phyloP scores from a whole-genome alignment of 202 grass and related monocot species.

The Tripidium arundinaceum region DNA sequence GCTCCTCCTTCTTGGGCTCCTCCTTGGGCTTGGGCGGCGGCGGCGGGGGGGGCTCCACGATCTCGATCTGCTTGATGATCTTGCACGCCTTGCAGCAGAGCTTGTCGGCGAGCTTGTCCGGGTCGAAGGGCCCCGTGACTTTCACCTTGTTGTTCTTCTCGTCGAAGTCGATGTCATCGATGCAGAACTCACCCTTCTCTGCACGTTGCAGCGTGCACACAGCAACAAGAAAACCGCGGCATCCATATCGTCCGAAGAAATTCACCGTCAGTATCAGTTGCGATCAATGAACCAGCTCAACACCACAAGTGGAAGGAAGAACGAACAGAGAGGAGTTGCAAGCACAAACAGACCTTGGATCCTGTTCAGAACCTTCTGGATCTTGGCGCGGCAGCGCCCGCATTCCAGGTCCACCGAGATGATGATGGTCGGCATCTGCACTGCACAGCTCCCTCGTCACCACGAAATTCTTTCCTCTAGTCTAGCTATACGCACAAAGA shows the following conservation, averaged over 20 bases:
- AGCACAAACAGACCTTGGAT: constrained; percentile 43
- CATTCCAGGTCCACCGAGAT: too few relatives aligned
- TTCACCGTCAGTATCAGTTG: background rate
- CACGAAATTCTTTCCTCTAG: background rate
- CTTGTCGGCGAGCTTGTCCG: constrained; percentile 61
- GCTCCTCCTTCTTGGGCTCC: too few relatives aligned
- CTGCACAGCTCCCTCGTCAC: background rate
- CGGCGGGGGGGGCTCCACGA: constrained; percentile 42
- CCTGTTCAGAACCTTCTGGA: too few relatives aligned
- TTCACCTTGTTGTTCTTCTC: constrained; percentile 76
- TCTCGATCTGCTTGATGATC: constrained; percentile 87
- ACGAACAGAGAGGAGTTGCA: background rate
- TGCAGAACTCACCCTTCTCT: constrained; percentile 62
- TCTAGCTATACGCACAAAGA: too few relatives aligned
- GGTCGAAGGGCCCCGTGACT: constrained; percentile 68
- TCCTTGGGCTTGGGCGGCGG: background rate
- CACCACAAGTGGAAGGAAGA: background rate
- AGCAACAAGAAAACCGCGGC: background rate
- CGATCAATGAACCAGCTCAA: background rate
- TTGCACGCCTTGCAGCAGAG: constrained; percentile 84
- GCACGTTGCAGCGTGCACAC: background rate
- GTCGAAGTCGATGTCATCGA: constrained; percentile 59
- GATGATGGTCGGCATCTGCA: too few relatives aligned
- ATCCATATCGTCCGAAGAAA: background rate
- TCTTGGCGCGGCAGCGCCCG: too few relatives aligned